phyloP scores from a whole-genome alignment of 208 protist species.

The Herpetomonas samuelpessoai region DNA sequence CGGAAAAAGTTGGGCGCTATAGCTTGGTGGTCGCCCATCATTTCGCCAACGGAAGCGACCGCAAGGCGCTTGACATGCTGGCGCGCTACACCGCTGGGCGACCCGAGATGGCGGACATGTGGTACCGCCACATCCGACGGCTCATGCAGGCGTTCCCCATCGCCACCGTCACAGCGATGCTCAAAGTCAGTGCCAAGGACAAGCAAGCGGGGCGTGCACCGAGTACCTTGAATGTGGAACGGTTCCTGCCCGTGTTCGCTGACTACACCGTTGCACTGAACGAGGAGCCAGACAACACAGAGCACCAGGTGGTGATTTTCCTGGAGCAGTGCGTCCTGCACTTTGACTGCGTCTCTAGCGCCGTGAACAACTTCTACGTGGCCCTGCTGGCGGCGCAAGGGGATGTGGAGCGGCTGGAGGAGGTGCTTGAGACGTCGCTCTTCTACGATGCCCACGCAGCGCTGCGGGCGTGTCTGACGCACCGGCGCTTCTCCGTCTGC shows the following conservation, averaged over 20 bases:
- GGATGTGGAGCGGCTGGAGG: constrained; percentile 64
- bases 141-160: constrained; percentile 88
- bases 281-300: constrained; percentile 38
- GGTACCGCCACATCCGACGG: constrained; percentile 91
- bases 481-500: constrained; percentile 62
- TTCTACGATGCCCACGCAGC: constrained; percentile 92
- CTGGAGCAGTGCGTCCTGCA: constrained; percentile 90
- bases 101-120: constrained; percentile 46
- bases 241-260: constrained; percentile 92
- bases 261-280: constrained; percentile 72
- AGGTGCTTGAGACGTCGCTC: constrained; percentile 74
- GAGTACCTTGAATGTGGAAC: constrained; percentile 54
- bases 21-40: constrained; percentile 56
- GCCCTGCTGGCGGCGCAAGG: constrained; percentile 81
- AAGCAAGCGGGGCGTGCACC: constrained; percentile 37
- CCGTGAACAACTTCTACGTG: constrained; percentile 95
- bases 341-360: constrained; percentile 69
- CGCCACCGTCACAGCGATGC: constrained; percentile 63
- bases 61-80: constrained; percentile 46
- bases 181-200: constrained; percentile 45
- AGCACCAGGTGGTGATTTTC: constrained; percentile 93
- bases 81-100: constrained; percentile 26
- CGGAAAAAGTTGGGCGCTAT: constrained; percentile 66
- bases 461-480: constrained; percentile 85
- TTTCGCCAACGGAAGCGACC: constrained; percentile 23